These are phyloP conservation scores for Akanthomyces uredinophilus DNA, from an alignment of 2,329 filamentous ascomycete genomes.

Conservation along the genomic window DNA sequence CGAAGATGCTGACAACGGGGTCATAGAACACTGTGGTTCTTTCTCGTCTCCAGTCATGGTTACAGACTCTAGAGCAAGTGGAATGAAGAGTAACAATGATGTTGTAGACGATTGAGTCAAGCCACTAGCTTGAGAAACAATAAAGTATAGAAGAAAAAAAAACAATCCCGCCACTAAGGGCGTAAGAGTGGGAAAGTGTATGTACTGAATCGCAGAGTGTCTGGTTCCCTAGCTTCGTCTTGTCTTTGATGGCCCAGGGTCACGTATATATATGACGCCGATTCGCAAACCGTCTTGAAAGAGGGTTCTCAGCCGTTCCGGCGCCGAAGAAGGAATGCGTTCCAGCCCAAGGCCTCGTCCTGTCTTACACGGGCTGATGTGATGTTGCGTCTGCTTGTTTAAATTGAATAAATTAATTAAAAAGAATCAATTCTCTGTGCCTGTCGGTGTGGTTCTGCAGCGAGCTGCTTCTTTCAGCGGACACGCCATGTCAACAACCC, in stretches of 20 bases:
- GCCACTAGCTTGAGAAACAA: not conserved
- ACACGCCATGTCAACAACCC: not conserved
- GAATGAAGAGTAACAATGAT: not conserved
- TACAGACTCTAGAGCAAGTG: not conserved
- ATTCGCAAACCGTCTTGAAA: slow-evolving; percentile 2
- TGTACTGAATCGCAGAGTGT: not conserved
- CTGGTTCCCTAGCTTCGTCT: not conserved
- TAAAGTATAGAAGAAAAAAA: not conserved
- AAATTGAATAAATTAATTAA: not conserved
- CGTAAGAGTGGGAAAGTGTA: not conserved
- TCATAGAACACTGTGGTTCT: not conserved
- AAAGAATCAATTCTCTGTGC: not conserved
- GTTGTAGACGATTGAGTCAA: not conserved
- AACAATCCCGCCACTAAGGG: not conserved
- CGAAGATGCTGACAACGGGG: not conserved
- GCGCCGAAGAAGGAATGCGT: not conserved
- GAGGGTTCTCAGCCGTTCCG: not conserved
- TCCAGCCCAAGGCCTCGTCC: not conserved
- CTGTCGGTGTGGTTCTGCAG: not conserved
- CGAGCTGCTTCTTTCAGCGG: not conserved
- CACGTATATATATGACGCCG: not conserved
- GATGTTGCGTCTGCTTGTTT: not conserved
- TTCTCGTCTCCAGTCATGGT: not conserved
- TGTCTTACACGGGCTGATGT: slow-evolving; percentile 1
- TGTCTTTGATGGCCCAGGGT: not conserved